Percentiles rank a stretch among this genome's conserved stretches.
phyloP scores from a whole-genome alignment of 208 protist genomes.

The Acanthamoeba sp. region DNA sequence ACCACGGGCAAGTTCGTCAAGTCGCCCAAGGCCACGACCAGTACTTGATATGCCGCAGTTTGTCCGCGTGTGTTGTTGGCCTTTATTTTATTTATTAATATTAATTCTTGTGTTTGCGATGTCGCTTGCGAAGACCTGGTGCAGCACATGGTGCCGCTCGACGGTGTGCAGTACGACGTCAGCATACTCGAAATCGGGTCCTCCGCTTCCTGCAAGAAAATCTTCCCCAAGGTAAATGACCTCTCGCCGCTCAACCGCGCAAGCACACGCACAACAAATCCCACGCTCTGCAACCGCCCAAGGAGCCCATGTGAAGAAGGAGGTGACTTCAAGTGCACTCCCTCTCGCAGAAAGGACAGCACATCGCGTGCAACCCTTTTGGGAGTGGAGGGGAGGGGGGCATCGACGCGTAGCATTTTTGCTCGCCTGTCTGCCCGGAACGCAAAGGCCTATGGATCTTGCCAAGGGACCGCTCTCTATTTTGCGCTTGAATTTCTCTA shows the following conservation, averaged over 20 bases:
- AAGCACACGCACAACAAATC: not conserved
- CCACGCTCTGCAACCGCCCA: not conserved
- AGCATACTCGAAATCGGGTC: constrained; percentile 18
- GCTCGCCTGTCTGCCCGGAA: no score
- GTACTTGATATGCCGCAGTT: no score
- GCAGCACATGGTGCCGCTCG: not conserved
- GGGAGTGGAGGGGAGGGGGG: no score
- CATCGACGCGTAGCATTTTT: no score
- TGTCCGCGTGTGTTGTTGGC: no score
- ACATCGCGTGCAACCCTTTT: no score
- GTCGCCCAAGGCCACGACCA: not conserved
- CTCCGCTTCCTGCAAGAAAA: not conserved
- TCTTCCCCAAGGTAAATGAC: not conserved
- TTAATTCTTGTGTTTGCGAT: not conserved
- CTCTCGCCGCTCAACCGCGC: not conserved
- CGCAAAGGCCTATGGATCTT: no score
- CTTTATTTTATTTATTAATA: not conserved
- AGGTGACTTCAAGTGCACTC: no score
- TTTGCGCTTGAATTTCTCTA: no score
- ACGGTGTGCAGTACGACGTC: not conserved
- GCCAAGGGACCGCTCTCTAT: no score
- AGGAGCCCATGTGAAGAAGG: no score
- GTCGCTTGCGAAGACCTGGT: not conserved
- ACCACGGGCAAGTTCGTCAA: not conserved
- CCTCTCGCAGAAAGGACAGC: no score